Evolutionary conservation across 176 grass and related monocot genomes (phyloP), one percentile per base, ranked within the genome.

Genomic region (Microstegium vimineum): DNA sequence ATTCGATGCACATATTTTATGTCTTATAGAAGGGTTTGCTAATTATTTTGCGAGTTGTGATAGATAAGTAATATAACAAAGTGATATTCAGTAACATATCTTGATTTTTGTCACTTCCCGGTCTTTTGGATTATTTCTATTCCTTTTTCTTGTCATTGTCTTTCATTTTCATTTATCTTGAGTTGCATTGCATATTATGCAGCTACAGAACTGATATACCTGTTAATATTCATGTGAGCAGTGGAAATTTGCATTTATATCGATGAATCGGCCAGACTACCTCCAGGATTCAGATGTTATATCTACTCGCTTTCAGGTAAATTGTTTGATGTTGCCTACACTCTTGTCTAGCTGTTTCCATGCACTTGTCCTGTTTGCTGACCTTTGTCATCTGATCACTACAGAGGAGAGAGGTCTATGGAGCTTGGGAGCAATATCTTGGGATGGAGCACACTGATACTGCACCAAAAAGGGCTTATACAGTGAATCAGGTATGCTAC

Each of bases 341-440:
- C 5, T 43, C 5, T 43, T 89, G 31, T 84, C 42, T 84, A 8
- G 66, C 77, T 45, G 15, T 52, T 66, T 59, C 57, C 60, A 28
- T 51, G 76, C 25, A 66, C 76, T 70, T 85, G 23, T 66, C 85
- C 57, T 91, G 13, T 16, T 83, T 83, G 37, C 45, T 81, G 62
- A 46, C 34, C 34, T 78, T 70, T 71, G 47, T 81, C 28, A 60
- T 34, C 30, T 77, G 34, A 75, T 78, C 70, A 62, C 18, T 92
- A 78, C 78, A 97, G 95, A 92, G 84, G 82, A 94, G 90, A 86
- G 92, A 98, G 72, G 90, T 94, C 23, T 98, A 98, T 91, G 95
- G 92, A 84, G 95, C 92, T 25, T 98, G 95, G 95, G 95, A 98
- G 73, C 95, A 98, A 40, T 98, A 98, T 86, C 95, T 98, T 89